These are phyloP conservation scores for Tolypocladium tropicale DNA, from an alignment of 2,329 filamentous ascomycete species.

Conservation along the genomic window DNA sequence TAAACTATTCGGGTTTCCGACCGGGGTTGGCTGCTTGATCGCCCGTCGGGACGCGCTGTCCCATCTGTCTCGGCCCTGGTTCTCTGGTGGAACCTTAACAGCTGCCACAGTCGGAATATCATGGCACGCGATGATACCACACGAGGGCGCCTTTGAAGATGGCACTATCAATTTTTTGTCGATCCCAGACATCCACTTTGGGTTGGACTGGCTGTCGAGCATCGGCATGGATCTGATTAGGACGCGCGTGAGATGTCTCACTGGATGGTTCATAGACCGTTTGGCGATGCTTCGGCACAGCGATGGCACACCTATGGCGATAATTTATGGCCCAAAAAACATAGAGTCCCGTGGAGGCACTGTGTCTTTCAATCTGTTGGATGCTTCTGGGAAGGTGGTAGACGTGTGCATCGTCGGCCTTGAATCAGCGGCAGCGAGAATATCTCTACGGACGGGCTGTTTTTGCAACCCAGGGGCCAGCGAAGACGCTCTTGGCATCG, in stretches of 20 bases:
- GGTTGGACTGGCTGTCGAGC: constrained; percentile 23
- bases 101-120: constrained; percentile 18
- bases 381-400: constrained; percentile 18
- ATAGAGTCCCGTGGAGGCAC: constrained; percentile 22
- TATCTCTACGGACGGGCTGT: constrained; percentile 29
- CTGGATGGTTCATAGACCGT: constrained; percentile 22
- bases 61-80: constrained; percentile 25
- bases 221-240: constrained; percentile 17
- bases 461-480: constrained; percentile 32
- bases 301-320: constrained; percentile 20
- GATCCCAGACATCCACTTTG: constrained; percentile 26
- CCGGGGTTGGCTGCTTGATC: constrained; percentile 28
- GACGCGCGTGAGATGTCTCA: constrained; percentile 24
- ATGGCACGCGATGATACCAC: constrained; percentile 19
- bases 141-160: constrained; percentile 26
- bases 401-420: constrained; percentile 25
- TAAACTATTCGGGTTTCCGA: constrained; percentile 31
- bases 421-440: constrained; percentile 20
- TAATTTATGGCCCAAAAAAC: constrained; percentile 23
- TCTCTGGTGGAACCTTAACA: constrained; percentile 26
- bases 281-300: constrained; percentile 19
- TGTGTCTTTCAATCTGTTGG: constrained; percentile 28
- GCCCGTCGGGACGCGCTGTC: constrained; percentile 20
- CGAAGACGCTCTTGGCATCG: constrained; percentile 22
- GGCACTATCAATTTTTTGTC: constrained; percentile 28